These are phyloP conservation scores for Grifola frondosa DNA, from an alignment of 1,284 basidiomycete species.

Conservation along the genomic window DNA sequence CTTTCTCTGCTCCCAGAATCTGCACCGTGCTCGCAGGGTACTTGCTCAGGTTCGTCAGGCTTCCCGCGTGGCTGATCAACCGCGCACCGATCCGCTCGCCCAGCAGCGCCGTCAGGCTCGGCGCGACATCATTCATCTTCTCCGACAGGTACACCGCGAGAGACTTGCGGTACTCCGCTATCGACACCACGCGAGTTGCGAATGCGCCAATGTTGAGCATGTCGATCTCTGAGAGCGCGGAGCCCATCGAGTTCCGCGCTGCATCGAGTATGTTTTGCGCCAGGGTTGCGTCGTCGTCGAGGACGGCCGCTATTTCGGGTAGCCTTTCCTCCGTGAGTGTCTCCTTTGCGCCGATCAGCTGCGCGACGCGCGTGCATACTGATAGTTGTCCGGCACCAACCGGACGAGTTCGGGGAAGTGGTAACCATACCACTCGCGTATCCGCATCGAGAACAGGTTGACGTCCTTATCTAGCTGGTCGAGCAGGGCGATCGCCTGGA, in stretches of 20 bases:
- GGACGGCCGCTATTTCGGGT: conserved; percentile 77
- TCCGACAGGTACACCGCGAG: conserved; percentile 89
- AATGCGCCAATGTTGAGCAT: conserved; percentile 96
- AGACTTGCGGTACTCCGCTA: conserved; percentile 93
- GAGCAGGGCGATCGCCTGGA: conserved; percentile 97
- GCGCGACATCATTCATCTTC: conserved; percentile 98
- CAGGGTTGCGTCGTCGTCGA: conserved; percentile 85
- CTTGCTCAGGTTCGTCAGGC: conserved; percentile 95
- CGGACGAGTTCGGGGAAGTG: conserved; percentile 98
- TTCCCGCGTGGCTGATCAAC: conserved; percentile 96
- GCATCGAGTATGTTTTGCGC: conserved; percentile 97
- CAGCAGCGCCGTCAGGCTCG: conserved; percentile 91
- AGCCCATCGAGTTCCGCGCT: conserved; percentile 93
- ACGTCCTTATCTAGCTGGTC: conserved; percentile 99
- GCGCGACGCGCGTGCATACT: conserved; percentile 88
- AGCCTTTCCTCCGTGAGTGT: conserved; percentile 73
- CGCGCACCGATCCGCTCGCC: conserved; percentile 96
- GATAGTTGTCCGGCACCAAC: conserved; percentile 93
- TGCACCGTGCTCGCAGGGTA: conserved; percentile 98
- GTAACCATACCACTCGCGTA: conserved; percentile 99
- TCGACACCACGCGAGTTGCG: conserved; percentile 87
- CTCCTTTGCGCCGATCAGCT: conserved; percentile 93
- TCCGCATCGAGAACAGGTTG: conserved; percentile 98
- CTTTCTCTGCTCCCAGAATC: conserved; percentile 98
- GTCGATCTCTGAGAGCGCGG: conserved; percentile 90